phyloP scores from a whole-genome alignment of 2,329 filamentous ascomycete genomes.

The Aspergillus hortae region DNA sequence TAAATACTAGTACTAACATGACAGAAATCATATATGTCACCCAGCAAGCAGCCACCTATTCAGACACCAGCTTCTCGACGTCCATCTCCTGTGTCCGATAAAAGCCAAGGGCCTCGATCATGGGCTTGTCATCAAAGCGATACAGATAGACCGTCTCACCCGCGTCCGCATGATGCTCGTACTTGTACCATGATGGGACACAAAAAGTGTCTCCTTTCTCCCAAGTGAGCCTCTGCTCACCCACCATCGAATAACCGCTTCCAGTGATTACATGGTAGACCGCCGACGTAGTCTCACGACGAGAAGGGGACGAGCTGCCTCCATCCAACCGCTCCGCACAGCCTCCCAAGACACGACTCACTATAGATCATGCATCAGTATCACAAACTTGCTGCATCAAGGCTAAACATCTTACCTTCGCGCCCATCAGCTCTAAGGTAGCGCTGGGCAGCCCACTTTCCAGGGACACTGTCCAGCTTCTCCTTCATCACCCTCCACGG shows the following conservation, averaged over 20 bases:
- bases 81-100: slow-evolving; percentile 43
- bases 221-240: slow-evolving; percentile 41
- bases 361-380: slow-evolving; percentile 19
- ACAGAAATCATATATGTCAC: too few species aligned
- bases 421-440: slow-evolving; percentile 36
- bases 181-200: slow-evolving; percentile 51
- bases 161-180: slow-evolving; percentile 45
- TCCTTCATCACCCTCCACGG: slow-evolving; percentile 48
- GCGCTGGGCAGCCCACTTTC: slow-evolving; percentile 25
- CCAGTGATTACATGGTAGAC: slow-evolving; percentile 55
- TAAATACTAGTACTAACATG: too few species aligned
- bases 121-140: slow-evolving; percentile 54
- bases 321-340: slow-evolving; percentile 44
- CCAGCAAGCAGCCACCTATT: background rate
- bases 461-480: slow-evolving; percentile 33
- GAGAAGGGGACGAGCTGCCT: slow-evolving; percentile 31
- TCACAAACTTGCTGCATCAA: background rate
- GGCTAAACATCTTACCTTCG: slow-evolving; percentile 23
- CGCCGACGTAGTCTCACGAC: slow-evolving; percentile 51
- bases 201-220: slow-evolving; percentile 54
- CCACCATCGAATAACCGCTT: slow-evolving; percentile 40
- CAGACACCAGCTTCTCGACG: slow-evolving; percentile 38
- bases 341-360: slow-evolving; percentile 48
- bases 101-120: slow-evolving; percentile 51
- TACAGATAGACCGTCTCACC: slow-evolving; percentile 47